Base-by-base conservation (phyloP, 164 flowering plant species). In the Chloranthus sessilifolius region DNA sequence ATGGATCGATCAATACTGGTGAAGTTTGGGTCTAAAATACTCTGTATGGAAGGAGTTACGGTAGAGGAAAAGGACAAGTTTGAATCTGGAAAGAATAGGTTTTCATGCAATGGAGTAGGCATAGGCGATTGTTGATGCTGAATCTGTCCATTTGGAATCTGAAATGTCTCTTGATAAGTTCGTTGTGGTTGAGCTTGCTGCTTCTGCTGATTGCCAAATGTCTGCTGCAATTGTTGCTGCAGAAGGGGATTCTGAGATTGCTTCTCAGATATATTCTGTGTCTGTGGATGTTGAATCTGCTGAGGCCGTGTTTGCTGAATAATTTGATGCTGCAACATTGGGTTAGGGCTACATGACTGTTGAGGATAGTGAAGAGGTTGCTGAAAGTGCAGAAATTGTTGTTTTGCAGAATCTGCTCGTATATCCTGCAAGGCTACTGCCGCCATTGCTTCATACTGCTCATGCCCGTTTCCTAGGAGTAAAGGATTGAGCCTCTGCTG, bases 401-500 rank as follows among this genome's bases (percentile, higher is more conserved):
- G 82, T 56, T 77, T 88, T 44, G 78, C 6, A 31, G 73, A 60
- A 72, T 82, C 87, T 2, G 71, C 80, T 53, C 85, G 71, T 27
- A 76, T 55, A 52, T 79, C 80, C 52, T 73, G 80, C 65, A 83
- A 61, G 11, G 80, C 79, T 14, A 82, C 64, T 0, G 83, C 76
- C 25, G 78, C 64, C 71, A 80, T 70, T 34, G 83, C 77, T 61
- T 84, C 88, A 51, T 80, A 84, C 57, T 71, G 86, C 59, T 70
- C 76, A 20, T 73, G 80, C 50, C 78, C 80, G 45, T 67, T 70
- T 50, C 72, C 74, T 5, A 73, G 46, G 43, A 73, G 25, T 7
- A 71, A 15, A 2, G 74, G 76, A 52, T 84, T 88, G 29, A 79
- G 27, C 58, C 86, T 78, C 56, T 74, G 83, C 63, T 82, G 95